Evolutionary conservation across 768 basidiomycete species (phyloP).

Genomic region (Symmetrospora coprosmae): DNA sequence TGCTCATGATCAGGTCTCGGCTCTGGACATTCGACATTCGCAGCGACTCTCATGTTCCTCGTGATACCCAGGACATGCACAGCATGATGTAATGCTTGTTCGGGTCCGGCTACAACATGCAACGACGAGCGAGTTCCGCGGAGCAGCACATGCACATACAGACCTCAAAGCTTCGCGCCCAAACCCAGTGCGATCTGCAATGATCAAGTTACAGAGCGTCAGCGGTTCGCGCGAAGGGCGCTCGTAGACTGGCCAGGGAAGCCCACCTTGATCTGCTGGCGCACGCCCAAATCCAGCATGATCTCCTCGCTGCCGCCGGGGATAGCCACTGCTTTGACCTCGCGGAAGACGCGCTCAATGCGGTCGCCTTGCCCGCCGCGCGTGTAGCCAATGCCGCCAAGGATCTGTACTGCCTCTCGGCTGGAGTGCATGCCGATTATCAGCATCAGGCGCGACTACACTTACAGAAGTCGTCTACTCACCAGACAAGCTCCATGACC

Average conservation of each 20-base stretch:
- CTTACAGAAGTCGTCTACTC: background rate
- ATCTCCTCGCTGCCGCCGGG: slow-evolving; percentile 27
- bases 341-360: slow-evolving; percentile 27
- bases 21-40: too few species aligned
- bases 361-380: slow-evolving; percentile 27
- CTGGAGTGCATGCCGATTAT: background rate
- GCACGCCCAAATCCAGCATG: slow-evolving; percentile 29
- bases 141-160: too few species aligned
- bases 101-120: too few species aligned
- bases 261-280: slow-evolving; percentile 20
- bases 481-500: slow-evolving; percentile 21
- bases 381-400: slow-evolving; percentile 32
- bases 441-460: too few species aligned
- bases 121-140: too few species aligned
- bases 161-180: slow-evolving; percentile 28
- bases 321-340: slow-evolving; percentile 28
- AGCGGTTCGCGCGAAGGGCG: background rate
- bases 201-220: background rate
- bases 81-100: too few species aligned
- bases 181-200: slow-evolving; percentile 24
- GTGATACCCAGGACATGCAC: too few species aligned
- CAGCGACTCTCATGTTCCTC: too few species aligned
- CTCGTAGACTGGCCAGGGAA: too few species aligned
- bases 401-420: slow-evolving; percentile 29
- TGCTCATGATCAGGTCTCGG: too few species aligned